Base-by-base conservation (phyloP, 305 asterid species). In the Lippia alba region DNA sequence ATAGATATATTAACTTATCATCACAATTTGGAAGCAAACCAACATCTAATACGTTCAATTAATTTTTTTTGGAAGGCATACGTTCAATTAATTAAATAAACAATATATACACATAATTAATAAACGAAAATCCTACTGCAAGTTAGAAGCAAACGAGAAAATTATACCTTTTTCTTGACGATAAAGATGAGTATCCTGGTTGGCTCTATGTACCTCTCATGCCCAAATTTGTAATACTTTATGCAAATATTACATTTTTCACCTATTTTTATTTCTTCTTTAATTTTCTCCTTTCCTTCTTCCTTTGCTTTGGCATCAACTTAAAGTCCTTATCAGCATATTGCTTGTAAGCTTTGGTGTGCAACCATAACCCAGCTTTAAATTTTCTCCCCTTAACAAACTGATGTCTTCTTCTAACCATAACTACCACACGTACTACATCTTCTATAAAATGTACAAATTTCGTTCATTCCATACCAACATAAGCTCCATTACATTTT, bases 281-380 rank as follows among this genome's bases (percentile, higher is more conserved):
- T 49, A 11, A 48, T 20, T 17, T 48, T 33, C 11, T 70, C 61
- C 46, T 74, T n/a, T n/a, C n/a, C n/a, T 17, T 48, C 30, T 8
- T 70, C 61, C 46, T 70, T 66, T 58, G 39, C 18, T 56, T 40
- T 39, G 19, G 57, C 68, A 69, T 74, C 60, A 51, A 70, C 69
- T 39, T 45, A 46, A 72, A 51, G 79, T 77, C 85, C 62, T 71
- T 61, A 41, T 83, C 86, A 76, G 19, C 34, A 66, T 83, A 80
- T 85, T 85, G 93, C 93, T 82, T 84, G 74, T 55, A 85, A 83
- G 94, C 76, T 79, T 84, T 79, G 58, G 65, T 45, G 71, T 77
- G 76, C 80, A 75, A 70, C 70, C 62, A 73, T 61, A 84, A 87
- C 84, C 76, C 73, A 54, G 70, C 70, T 75, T 57, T 20, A 16